Base-by-base conservation (phyloP, 2,329 filamentous ascomycete species). In the Ilyonectria mors-panacis region DNA sequence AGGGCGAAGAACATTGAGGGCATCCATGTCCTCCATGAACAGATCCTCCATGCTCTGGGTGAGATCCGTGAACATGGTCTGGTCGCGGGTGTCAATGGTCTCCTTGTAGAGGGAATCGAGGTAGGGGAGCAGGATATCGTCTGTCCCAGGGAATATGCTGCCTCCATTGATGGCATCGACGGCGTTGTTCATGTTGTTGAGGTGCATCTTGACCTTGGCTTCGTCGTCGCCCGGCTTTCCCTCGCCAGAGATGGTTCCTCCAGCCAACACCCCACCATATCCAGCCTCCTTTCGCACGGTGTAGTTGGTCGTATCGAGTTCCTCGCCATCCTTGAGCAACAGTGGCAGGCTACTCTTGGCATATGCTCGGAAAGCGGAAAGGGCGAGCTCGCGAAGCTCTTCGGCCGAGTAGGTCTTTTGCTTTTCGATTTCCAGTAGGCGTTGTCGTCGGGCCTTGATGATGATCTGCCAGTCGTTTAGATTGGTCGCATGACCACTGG, bases 131-230 rank as follows among this genome's bases (percentile, higher is more conserved):
- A 98, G 82, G 21, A 97, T 89, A 70, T 91, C 88, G 70, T 91
- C 88, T 30, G 85, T 84, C 35, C 86, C 86, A 1, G 85, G 85
- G 75, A 89, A 89, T 21, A 88, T 79, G 53, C 83, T 80, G 45
- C 82, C 81, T n/a, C 80, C 78, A 50, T 81, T 79, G 61, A 90
- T 85, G 7, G 87, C 84, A 33, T 77, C 71, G 2, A 85, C 83
- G 1, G 88, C 88, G 28, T 84, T 78, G 55, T 84, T 84, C 83
- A 87, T 87, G 75, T 87, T 88, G 75, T 89, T 91, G 68, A 97
- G 87, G 76, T 97, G 93, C 94, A 97, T 97, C 82, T 95, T 97
- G 72, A 94, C 82, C 83, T 97, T 97, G 15, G 94, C 93, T 78
- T 97, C 93, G 63, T 91, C 90, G 75, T 97, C 94, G 7, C 92